phyloP scores from a whole-genome alignment of 2,329 filamentous ascomycete genomes.

The Hypomyces rosellus region DNA sequence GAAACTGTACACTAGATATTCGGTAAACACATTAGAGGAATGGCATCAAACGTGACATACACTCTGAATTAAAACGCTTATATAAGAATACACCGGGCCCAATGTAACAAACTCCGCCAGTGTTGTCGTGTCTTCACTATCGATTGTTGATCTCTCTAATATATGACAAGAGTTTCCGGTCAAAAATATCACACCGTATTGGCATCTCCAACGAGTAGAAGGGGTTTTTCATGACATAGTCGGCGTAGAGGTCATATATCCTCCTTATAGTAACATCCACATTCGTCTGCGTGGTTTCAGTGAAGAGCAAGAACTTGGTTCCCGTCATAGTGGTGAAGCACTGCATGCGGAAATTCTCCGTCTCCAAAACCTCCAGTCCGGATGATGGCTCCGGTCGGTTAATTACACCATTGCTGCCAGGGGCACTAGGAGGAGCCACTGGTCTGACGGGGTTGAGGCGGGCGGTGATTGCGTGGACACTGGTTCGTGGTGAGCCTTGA shows the following conservation, averaged over 20 bases:
- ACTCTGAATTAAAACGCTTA: too few species aligned
- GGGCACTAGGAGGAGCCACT: slow-evolving; percentile 23
- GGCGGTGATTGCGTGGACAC: slow-evolving; percentile 63
- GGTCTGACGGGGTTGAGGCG: slow-evolving; percentile 52
- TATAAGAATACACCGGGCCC: too few species aligned
- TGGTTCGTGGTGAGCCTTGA: slow-evolving; percentile 23
- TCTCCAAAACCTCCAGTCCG: slow-evolving; percentile 88
- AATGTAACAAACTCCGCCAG: too few species aligned
- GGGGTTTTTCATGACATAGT: slow-evolving; percentile 99
- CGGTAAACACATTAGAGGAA: not conserved
- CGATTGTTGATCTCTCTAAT: slow-evolving; percentile 65
- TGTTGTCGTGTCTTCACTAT: slow-evolving; percentile 17
- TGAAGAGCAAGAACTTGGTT: slow-evolving; percentile 93
- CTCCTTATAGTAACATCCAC: slow-evolving; percentile 76
- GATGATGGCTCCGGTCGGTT: slow-evolving; percentile 58
- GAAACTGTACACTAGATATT: slow-evolving; percentile 27
- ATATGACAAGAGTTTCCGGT: slow-evolving; percentile 75
- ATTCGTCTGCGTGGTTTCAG: slow-evolving; percentile 80
- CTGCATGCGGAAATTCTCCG: slow-evolving; percentile 88
- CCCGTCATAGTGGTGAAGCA: slow-evolving; percentile 95
- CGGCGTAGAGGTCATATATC: slow-evolving; percentile 91
- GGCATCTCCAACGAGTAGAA: slow-evolving; percentile 99
- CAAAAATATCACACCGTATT: slow-evolving; percentile 89
- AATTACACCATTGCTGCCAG: slow-evolving; percentile 27
- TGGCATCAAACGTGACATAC: not conserved